These are phyloP conservation scores for Venturia asperata DNA, from an alignment of 2,329 filamentous ascomycete species.

Conservation along the genomic window DNA sequence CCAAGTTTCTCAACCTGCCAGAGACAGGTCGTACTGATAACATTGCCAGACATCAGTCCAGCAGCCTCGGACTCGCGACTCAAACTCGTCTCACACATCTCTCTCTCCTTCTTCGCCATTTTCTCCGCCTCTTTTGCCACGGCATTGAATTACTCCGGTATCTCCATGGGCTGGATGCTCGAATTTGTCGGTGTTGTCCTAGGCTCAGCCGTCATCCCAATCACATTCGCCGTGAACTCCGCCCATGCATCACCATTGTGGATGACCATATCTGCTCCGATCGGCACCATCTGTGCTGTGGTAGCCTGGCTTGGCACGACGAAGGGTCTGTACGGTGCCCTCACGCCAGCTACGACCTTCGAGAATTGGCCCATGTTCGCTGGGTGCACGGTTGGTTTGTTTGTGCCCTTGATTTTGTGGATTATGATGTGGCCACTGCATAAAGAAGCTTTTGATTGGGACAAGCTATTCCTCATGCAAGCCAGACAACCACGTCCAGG, in stretches of 20 bases:
- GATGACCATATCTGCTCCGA: constrained; percentile 16
- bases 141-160: constrained; percentile 15
- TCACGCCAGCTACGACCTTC: constrained; percentile 16
- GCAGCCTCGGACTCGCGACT: constrained; percentile 6
- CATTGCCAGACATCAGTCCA: constrained; percentile 7
- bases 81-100: constrained; percentile 11
- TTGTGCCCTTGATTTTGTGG: constrained; percentile 16
- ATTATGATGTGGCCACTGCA: constrained; percentile 14
- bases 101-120: constrained; percentile 11
- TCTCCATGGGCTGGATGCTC: constrained; percentile 19
- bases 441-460: constrained; percentile 16
- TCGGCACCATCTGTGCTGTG: constrained; percentile 12
- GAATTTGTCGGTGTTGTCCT: constrained; percentile 15
- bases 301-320: constrained; percentile 18
- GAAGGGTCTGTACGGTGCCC: constrained; percentile 16
- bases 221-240: constrained; percentile 13
- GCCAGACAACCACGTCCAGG: constrained; percentile 15
- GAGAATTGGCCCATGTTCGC: constrained; percentile 20
- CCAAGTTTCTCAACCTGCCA: not conserved
- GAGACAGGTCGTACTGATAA: not conserved
- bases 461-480: constrained; percentile 18
- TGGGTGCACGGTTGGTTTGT: constrained; percentile 14
- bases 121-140: constrained; percentile 14
- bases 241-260: not conserved
- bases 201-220: constrained; percentile 8